A percentile compares a stretch with the other conserved stretches of the same genome.
Evolutionary conservation across 345 rosid species (phyloP).

Genomic region (Melaleuca quinquenervia): DNA sequence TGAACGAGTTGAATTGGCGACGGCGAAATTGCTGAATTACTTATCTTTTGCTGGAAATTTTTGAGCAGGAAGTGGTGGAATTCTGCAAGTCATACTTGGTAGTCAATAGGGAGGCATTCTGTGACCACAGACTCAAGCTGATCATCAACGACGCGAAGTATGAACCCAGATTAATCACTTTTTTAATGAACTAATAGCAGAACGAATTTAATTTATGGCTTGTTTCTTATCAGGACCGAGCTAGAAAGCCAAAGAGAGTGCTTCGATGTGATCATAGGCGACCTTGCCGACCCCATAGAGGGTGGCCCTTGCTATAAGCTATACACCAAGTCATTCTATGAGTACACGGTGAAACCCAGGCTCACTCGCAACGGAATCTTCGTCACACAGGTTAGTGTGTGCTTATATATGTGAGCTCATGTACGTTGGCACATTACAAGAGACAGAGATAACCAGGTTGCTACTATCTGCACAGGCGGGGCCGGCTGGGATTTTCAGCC

Average conservation of each 20-base stretch:
- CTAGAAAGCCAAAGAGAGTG: constrained; percentile 27
- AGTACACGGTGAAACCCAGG: constrained; percentile 32
- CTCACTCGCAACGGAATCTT: constrained; percentile 44
- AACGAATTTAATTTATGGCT: not conserved
- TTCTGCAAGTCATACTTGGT: constrained; percentile 44
- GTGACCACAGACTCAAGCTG: constrained; percentile 32
- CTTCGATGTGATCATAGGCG: constrained; percentile 56
- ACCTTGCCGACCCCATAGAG: constrained; percentile 62
- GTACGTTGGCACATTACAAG: not conserved
- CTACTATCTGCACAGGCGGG: constrained; percentile 30
- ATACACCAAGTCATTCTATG: constrained; percentile 56
- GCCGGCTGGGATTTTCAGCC: constrained; percentile 68
- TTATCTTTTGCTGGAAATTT: not conserved
- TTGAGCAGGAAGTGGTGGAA: constrained; percentile 51
- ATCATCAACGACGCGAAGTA: constrained; percentile 57
- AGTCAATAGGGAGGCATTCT: constrained; percentile 41
- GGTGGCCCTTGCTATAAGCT: constrained; percentile 67
- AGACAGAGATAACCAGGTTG: not conserved
- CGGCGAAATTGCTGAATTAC: not conserved
- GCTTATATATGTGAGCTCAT: not conserved
- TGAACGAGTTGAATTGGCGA: not conserved
- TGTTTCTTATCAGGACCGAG: constrained; percentile 24
- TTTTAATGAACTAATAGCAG: not conserved
- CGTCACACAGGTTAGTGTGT: constrained; percentile 36
- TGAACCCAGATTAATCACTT: not conserved